phyloP scores from a whole-genome alignment of 2,329 filamentous ascomycete species.

The Pseudohalonectria lignicola region DNA sequence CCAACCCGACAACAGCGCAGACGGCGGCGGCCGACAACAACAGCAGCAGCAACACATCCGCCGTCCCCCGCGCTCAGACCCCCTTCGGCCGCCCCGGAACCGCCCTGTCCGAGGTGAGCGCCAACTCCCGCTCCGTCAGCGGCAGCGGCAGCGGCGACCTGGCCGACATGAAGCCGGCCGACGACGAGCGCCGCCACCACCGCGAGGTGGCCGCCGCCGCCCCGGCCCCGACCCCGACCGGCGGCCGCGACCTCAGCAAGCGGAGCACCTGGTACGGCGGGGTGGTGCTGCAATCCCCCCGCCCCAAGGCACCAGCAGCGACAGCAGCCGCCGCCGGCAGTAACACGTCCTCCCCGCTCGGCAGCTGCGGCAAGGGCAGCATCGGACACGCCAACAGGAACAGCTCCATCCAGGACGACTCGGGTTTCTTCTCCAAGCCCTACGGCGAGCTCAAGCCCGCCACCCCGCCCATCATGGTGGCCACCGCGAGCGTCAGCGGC shows the following conservation, averaged over 20 bases:
- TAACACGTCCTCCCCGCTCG: too few relatives aligned
- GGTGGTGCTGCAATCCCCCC: conserved; percentile 3
- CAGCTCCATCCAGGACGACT: conserved; percentile 38
- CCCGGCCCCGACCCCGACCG: conserved; percentile 2
- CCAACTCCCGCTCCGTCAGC: conserved; percentile 30
- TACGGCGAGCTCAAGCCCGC: conserved; percentile 46
- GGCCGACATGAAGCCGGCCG: conserved; percentile 22
- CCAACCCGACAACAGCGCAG: conserved; percentile 29
- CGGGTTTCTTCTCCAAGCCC: conserved; percentile 33
- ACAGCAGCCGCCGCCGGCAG: too few relatives aligned
- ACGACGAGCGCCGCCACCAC: background rate
- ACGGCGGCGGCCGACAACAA: too few relatives aligned
- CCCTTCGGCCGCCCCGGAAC: conserved; percentile 16
- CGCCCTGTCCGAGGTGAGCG: conserved; percentile 32
- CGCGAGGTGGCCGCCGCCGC: too few relatives aligned
- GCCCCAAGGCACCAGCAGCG: too few relatives aligned
- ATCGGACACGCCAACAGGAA: too few relatives aligned
- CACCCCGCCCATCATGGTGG: conserved; percentile 43
- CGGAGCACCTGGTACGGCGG: conserved; percentile 1
- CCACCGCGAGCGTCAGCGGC: conserved; percentile 10
- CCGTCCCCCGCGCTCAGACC: conserved; percentile 15
- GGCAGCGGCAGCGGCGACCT: conserved; percentile 33
- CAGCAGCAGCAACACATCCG: too few relatives aligned
- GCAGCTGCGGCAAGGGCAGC: too few relatives aligned
- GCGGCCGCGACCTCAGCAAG: conserved; percentile 2